phyloP scores from a whole-genome alignment of 352 stramenopile species.

The Saprolegnia diclina region DNA sequence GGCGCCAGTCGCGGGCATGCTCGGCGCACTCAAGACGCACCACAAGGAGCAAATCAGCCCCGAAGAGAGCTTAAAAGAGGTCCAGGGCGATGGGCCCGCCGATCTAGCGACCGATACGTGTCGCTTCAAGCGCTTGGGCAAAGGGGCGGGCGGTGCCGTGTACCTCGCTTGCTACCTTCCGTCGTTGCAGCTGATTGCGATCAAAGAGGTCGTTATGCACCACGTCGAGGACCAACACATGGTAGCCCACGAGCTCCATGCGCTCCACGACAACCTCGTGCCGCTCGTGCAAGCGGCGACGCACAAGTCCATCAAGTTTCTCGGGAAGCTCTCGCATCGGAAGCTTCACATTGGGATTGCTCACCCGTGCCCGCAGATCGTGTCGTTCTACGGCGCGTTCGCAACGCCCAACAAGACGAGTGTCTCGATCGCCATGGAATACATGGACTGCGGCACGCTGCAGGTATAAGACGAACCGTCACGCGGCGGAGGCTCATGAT shows the following conservation, averaged over 20 bases:
- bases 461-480: constrained; percentile 37
- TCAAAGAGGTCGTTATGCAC: constrained; percentile 82
- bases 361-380: constrained; percentile 62
- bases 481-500: neutral
- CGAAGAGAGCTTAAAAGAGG: constrained; percentile 68
- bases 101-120: constrained; percentile 60
- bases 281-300: constrained; percentile 39
- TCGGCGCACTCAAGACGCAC: constrained; percentile 51
- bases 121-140: constrained; percentile 60
- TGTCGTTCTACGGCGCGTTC: constrained; percentile 88
- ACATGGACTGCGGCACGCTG: constrained; percentile 88
- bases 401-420: constrained; percentile 59
- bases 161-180: constrained; percentile 81
- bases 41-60: constrained; percentile 48
- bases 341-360: constrained; percentile 19
- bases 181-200: constrained; percentile 71
- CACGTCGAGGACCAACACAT: constrained; percentile 75
- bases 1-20: constrained; percentile 17
- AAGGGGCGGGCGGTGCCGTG: constrained; percentile 80
- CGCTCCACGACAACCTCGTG: constrained; percentile 77
- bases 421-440: constrained; percentile 88
- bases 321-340: constrained; percentile 23
- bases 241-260: constrained; percentile 82
- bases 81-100: constrained; percentile 63
- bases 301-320: constrained; percentile 20